Conservation (phyloP, 2,329 filamentous ascomycete species). For the Raffaelea ambrosiae region DNA sequence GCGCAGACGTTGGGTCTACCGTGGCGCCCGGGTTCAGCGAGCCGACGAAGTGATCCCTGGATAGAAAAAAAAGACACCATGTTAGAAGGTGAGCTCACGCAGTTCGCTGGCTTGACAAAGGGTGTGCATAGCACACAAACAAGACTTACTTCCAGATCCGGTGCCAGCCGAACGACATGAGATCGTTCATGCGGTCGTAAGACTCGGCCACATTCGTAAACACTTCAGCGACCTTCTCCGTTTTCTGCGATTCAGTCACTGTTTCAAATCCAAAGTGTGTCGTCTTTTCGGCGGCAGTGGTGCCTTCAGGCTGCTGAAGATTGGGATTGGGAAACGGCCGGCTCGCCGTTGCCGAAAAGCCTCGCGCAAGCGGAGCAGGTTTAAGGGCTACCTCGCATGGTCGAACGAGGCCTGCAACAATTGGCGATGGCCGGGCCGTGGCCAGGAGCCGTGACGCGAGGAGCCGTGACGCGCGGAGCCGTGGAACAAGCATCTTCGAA, state of each 20-base stretch:
- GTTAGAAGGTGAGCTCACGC: too few species aligned
- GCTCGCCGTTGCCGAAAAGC: not conserved
- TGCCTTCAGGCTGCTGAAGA: not conserved
- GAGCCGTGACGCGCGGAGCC: too few species aligned
- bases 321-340: not conserved
- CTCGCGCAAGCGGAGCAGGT: not conserved
- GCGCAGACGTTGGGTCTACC: constrained; percentile 32
- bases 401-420: too few species aligned
- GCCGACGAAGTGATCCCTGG: constrained; percentile 81
- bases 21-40: constrained; percentile 73
- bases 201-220: constrained; percentile 92
- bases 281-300: constrained; percentile 24
- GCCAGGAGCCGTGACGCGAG: too few species aligned
- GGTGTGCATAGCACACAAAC: too few species aligned
- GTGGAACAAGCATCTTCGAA: too few species aligned
- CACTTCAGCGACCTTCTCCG: constrained; percentile 64
- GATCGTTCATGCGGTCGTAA: constrained; percentile 98
- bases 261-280: constrained; percentile 92
- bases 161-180: constrained; percentile 97
- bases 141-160: constrained; percentile 72
- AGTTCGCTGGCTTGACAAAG: too few species aligned
- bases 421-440: too few species aligned
- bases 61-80: not conserved
- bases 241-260: constrained; percentile 71
- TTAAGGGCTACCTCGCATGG: too few species aligned